phyloP scores from a whole-genome alignment of 2,329 filamentous ascomycete genomes.

The Neospermospora avenae region DNA sequence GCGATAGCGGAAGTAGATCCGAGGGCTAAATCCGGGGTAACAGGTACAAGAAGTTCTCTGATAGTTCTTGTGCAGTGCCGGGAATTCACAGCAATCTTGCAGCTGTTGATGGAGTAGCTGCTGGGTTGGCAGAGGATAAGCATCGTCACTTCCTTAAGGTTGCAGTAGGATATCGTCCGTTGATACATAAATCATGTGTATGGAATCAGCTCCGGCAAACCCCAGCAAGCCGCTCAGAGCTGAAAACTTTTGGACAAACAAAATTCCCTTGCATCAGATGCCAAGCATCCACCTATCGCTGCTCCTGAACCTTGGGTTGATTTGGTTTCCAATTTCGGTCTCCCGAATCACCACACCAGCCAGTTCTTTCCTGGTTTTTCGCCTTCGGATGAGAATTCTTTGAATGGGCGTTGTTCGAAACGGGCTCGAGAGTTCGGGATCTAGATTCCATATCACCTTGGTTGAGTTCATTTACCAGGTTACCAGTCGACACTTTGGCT shows the following conservation, averaged over 20 bases:
- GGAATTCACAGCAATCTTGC: slow-evolving; percentile 35
- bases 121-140: slow-evolving; percentile 32
- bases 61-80: slow-evolving; percentile 34
- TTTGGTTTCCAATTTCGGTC: not conserved
- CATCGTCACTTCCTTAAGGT: slow-evolving; percentile 33
- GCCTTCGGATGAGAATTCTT: not conserved
- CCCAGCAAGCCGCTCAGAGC: not conserved
- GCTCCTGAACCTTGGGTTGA: not conserved
- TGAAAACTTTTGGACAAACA: too few species aligned
- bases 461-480: slow-evolving; percentile 15
- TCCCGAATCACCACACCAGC: not conserved
- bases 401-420: too few species aligned
- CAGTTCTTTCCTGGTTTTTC: not conserved
- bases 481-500: slow-evolving; percentile 23
- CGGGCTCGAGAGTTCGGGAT: not conserved
- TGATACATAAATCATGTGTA: slow-evolving; percentile 34
- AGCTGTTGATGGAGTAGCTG: slow-evolving; percentile 34
- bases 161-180: slow-evolving; percentile 35
- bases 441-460: not conserved
- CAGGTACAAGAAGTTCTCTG: slow-evolving; percentile 36
- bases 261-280: not conserved
- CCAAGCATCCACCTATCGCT: not conserved
- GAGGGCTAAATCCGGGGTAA: slow-evolving; percentile 26
- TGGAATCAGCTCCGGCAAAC: slow-evolving; percentile 27
- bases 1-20: slow-evolving; percentile 35